phyloP scores from a whole-genome alignment of 164 flowering plant genomes.

The Magnolia sinica region DNA sequence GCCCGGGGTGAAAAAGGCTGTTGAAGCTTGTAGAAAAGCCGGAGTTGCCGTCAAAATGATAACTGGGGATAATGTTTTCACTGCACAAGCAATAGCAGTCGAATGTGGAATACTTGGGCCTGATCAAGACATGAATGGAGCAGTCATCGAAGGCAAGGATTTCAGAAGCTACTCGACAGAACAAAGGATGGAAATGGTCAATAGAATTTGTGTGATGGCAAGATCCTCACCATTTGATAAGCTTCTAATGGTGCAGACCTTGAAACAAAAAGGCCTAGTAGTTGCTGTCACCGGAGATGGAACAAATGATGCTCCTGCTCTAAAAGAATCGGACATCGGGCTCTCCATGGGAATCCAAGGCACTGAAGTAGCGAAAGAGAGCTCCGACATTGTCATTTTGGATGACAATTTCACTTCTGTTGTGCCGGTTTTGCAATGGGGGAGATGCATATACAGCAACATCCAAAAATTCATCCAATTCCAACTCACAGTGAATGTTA shows the following conservation, averaged over 20 bases:
- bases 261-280: conserved; percentile 59
- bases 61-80: conserved; percentile 63
- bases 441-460: conserved; percentile 58
- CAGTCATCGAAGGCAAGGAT: conserved; percentile 48
- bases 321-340: conserved; percentile 60
- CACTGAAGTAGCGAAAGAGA: conserved; percentile 66
- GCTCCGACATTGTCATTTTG: conserved; percentile 59
- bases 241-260: conserved; percentile 56
- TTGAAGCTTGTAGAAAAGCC: conserved; percentile 43
- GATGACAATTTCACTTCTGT: conserved; percentile 61
- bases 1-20: conserved; percentile 48
- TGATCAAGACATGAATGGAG: conserved; percentile 18
- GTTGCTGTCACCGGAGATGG: conserved; percentile 74
- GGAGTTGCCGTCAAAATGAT: conserved; percentile 59
- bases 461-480: conserved; percentile 76
- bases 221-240: conserved; percentile 70
- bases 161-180: conserved; percentile 42
- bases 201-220: conserved; percentile 58
- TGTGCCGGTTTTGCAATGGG: conserved; percentile 50
- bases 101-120: conserved; percentile 59
- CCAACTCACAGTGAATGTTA: conserved; percentile 60
- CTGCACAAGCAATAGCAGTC: conserved; percentile 57
- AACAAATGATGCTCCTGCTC: conserved; percentile 57
- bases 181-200: conserved; percentile 44
- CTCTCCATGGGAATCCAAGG: conserved; percentile 70